A percentile compares a stretch with the other conserved stretches of the same genome.
Evolutionary conservation across 2,329 filamentous ascomycete species (phyloP).

Genomic region (Penicillium sp.): DNA sequence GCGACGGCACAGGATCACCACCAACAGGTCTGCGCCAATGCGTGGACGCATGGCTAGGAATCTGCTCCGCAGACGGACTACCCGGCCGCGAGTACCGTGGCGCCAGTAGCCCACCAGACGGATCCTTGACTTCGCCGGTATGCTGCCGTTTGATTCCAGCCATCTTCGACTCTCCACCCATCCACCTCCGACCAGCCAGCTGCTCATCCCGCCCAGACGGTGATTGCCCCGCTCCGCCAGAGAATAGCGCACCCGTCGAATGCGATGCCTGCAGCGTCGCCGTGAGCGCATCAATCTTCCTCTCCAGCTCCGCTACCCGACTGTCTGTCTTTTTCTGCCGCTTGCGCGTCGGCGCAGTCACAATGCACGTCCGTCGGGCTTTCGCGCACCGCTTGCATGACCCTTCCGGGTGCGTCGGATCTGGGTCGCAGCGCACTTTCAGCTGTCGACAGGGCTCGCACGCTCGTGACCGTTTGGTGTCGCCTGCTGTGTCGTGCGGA

Average conservation of each 20-base stretch:
- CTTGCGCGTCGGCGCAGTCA: conserved; percentile 73
- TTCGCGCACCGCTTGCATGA: conserved; percentile 76
- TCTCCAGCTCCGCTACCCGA: conserved; percentile 83
- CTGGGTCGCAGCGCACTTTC: conserved; percentile 82
- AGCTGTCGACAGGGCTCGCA: conserved; percentile 73
- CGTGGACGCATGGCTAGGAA: conserved; percentile 13
- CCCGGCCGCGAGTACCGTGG: conserved; percentile 24
- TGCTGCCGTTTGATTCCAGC: conserved; percentile 32
- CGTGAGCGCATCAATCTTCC: conserved; percentile 85
- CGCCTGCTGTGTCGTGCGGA: conserved; percentile 32
- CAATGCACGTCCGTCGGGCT: conserved; percentile 71
- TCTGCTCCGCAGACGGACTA: conserved; percentile 22
- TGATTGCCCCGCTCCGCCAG: conserved; percentile 3
- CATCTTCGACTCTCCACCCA: conserved; percentile 13
- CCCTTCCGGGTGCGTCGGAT: conserved; percentile 59
- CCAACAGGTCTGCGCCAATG: conserved; percentile 24
- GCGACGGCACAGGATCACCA: conserved; percentile 12
- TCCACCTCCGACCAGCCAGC: conserved; percentile 32
- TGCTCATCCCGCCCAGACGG: conserved; percentile 37
- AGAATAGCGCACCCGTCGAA: conserved; percentile 21
- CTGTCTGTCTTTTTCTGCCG: conserved; percentile 90
- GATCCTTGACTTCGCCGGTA: conserved; percentile 30
- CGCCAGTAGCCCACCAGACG: conserved; percentile 11
- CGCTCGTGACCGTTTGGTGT: conserved; percentile 66
- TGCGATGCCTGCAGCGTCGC: conserved; percentile 66